phyloP scores from a whole-genome alignment of 768 basidiomycete species.

The Trametes coccinea region DNA sequence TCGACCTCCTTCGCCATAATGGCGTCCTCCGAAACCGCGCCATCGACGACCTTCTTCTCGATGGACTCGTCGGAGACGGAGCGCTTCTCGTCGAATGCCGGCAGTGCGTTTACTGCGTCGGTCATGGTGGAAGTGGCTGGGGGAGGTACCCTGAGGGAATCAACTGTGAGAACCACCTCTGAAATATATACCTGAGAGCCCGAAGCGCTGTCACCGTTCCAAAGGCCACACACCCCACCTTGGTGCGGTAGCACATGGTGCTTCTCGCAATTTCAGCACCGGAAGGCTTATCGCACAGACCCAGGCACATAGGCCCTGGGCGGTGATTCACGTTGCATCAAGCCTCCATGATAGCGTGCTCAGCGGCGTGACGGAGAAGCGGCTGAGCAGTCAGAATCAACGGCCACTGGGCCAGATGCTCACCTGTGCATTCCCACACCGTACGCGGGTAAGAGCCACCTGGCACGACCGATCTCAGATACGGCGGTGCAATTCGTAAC shows the following conservation, averaged over 20 bases:
- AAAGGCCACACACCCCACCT: background rate
- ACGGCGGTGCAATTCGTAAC: no score
- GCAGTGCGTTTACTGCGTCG: slow-evolving; percentile 14
- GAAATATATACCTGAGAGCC: slow-evolving; percentile 12
- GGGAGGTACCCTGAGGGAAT: background rate
- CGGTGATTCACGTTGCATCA: background rate
- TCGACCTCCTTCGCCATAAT: slow-evolving; percentile 32
- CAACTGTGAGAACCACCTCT: background rate
- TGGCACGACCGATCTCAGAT: no score
- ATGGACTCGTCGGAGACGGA: slow-evolving; percentile 22
- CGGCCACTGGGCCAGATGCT: background rate
- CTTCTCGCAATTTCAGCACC: background rate
- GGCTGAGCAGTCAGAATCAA: background rate
- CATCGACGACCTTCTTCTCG: slow-evolving; percentile 25
- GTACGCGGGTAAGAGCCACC: no score
- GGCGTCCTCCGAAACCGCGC: slow-evolving; percentile 26
- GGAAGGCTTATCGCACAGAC: slow-evolving; percentile 10
- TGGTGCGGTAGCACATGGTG: slow-evolving; percentile 19
- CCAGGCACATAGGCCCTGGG: slow-evolving; percentile 3
- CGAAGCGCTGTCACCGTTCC: background rate
- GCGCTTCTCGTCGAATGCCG: slow-evolving; percentile 26
- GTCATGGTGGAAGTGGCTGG: slow-evolving; percentile 20
- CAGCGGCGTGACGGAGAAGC: background rate
- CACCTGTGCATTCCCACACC: background rate
- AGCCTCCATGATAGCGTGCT: slow-evolving; percentile 10